A percentile compares a stretch with the other conserved stretches of the same genome.
Evolutionary conservation across 2,329 filamentous ascomycete genomes (phyloP).

Genomic region (Canariomyces notabilis): DNA sequence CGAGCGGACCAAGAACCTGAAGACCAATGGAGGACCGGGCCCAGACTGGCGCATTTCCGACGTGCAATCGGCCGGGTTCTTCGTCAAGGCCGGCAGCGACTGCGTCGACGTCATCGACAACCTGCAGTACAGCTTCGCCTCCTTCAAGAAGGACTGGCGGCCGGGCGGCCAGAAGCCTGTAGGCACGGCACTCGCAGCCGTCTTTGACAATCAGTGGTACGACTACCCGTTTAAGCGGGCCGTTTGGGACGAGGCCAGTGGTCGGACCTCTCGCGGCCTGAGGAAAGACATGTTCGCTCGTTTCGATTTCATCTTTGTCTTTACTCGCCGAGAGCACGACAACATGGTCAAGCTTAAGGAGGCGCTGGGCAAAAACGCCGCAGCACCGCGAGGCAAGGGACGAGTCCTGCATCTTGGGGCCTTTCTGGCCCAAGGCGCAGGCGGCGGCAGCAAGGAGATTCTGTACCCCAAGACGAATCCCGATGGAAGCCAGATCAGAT

Average conservation of each 20-base stretch:
- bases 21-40: no score
- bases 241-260: constrained; percentile 12
- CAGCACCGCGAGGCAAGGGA: constrained; percentile 18
- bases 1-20: constrained; percentile 21
- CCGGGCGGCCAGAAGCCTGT: constrained; percentile 15
- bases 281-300: constrained; percentile 20
- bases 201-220: constrained; percentile 27
- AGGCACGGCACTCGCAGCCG: constrained; percentile 16
- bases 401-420: constrained; percentile 26
- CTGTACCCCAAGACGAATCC: neutral
- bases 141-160: constrained; percentile 13
- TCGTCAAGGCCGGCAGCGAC: constrained; percentile 17
- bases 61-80: constrained; percentile 26
- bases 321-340: constrained; percentile 26
- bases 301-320: constrained; percentile 28
- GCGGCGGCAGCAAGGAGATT: constrained; percentile 10
- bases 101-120: constrained; percentile 18
- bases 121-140: constrained; percentile 19
- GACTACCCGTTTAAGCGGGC: constrained; percentile 22
- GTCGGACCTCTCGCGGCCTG: constrained; percentile 19
- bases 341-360: constrained; percentile 25
- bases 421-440: constrained; percentile 12
- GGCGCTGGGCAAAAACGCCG: constrained; percentile 15
- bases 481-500: constrained; percentile 7
- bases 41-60: constrained; percentile 21